phyloP scores from a whole-genome alignment of 2,329 filamentous ascomycete genomes.

The Calonectria honghensis region DNA sequence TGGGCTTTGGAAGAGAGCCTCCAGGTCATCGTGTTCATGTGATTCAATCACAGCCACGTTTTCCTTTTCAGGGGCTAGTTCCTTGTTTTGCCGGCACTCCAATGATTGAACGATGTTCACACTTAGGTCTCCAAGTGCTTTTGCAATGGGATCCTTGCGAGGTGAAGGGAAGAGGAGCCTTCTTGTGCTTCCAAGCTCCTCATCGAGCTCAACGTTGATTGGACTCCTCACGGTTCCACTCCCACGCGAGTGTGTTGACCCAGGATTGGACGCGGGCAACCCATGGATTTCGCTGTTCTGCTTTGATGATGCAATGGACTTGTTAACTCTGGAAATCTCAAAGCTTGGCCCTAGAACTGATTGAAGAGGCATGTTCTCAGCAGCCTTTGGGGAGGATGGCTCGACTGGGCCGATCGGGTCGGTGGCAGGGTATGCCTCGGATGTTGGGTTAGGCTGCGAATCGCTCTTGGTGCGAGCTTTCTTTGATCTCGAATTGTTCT shows the following conservation, averaged over 20 bases:
- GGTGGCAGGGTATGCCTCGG: slow-evolving; percentile 73
- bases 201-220: slow-evolving; percentile 70
- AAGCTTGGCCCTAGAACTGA: slow-evolving; percentile 41
- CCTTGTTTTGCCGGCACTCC: slow-evolving; percentile 62
- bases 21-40: slow-evolving; percentile 71
- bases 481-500: slow-evolving; percentile 65
- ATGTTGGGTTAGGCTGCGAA: slow-evolving; percentile 66
- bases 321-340: slow-evolving; percentile 18
- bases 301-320: slow-evolving; percentile 34
- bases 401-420: slow-evolving; percentile 72
- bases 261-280: slow-evolving; percentile 54
- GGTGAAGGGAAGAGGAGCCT: slow-evolving; percentile 87
- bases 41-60: slow-evolving; percentile 68
- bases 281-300: slow-evolving; percentile 35
- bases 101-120: slow-evolving; percentile 71
- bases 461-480: slow-evolving; percentile 71
- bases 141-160: slow-evolving; percentile 77
- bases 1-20: slow-evolving; percentile 80
- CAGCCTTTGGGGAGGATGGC: slow-evolving; percentile 57
- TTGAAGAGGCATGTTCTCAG: slow-evolving; percentile 42
- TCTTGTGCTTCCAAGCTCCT: slow-evolving; percentile 74
- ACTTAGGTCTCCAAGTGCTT: slow-evolving; percentile 75
- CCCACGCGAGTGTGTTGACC: slow-evolving; percentile 73
- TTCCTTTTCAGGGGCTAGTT: slow-evolving; percentile 64
- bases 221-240: slow-evolving; percentile 75